These are phyloP conservation scores for Acmispon strigosus DNA, from an alignment of 306 rosid species.

Conservation along the genomic window DNA sequence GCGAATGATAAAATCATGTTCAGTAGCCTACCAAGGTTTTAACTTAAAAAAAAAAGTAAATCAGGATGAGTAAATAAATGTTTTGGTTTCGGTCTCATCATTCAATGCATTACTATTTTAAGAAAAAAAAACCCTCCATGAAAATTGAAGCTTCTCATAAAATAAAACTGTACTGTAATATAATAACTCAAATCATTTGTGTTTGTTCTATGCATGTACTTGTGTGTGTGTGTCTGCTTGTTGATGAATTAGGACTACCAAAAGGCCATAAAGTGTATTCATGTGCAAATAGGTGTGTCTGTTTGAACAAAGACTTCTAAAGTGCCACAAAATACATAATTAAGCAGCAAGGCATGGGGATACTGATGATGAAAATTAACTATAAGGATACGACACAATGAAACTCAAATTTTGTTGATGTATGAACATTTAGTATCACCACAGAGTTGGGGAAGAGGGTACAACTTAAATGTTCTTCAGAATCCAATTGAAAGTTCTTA, in stretches of 20 bases:
- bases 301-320: neutral
- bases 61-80: neutral
- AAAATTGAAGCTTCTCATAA: neutral
- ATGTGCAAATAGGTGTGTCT: neutral
- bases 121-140: neutral
- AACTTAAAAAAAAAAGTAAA: neutral
- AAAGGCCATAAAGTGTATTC: neutral
- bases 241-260: neutral
- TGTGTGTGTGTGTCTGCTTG: neutral
- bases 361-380: neutral
- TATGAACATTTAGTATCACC: neutral
- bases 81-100: neutral
- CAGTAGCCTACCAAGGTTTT: neutral
- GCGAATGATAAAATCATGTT: constrained; percentile 20
- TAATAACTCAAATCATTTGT: neutral
- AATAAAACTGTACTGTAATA: neutral
- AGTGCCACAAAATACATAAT: constrained; percentile 1
- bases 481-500: neutral
- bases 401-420: neutral
- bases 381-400: neutral
- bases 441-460: neutral
- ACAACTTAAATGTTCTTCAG: neutral
- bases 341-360: neutral
- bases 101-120: neutral
- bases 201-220: neutral